Base-by-base conservation (phyloP, 441 rosid species). In the Euphorbia celastroides region DNA sequence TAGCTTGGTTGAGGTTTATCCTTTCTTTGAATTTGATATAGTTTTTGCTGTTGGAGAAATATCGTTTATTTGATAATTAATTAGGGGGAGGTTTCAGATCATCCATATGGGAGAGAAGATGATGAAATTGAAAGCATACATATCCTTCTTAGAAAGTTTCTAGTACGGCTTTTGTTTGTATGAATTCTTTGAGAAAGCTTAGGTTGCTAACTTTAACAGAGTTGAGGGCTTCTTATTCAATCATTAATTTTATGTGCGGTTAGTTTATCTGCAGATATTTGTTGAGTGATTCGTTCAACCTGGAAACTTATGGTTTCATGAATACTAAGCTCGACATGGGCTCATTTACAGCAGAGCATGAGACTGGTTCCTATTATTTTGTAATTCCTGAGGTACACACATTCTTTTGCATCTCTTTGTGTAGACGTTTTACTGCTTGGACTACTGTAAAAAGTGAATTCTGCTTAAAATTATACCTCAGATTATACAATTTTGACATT, bases 361-460 rank as follows among this genome's bases (percentile, higher is more conserved):
- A 82, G 76, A 75, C 84, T 72, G 96, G 86, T 76, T 83, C 89
- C 41, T 86, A 77, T 80, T 89, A 82, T 81, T 82, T 88, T 70
- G 78, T 88, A 60, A 76, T 91, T 79, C 99, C 99, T 76, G 87
- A 86, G 99, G 99, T 90, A 61, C 59, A 66, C 65, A 42, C 60
- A 26, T 60, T 27, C 23, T 61, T 58, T 67, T 61, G 48, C 11
- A 12, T 69, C 20, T 57, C 17, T 27, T 69, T 65, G 54, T 58
- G 52, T 55, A 46, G 22, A 20, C 51, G 20, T 34, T 9, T 25
- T n/a, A 26, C 5, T 26, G 7, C 32, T 16, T 22, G 31, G 7
- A 44, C 23, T 61, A 48, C 50, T 38, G 0, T 65, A 25, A 64
- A 55, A 55, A 7, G 19, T 23, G 59, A 28, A 48, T 38, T 59